Conservation (phyloP, 2,329 filamentous ascomycete genomes). For the Aspergillus ustus region DNA sequence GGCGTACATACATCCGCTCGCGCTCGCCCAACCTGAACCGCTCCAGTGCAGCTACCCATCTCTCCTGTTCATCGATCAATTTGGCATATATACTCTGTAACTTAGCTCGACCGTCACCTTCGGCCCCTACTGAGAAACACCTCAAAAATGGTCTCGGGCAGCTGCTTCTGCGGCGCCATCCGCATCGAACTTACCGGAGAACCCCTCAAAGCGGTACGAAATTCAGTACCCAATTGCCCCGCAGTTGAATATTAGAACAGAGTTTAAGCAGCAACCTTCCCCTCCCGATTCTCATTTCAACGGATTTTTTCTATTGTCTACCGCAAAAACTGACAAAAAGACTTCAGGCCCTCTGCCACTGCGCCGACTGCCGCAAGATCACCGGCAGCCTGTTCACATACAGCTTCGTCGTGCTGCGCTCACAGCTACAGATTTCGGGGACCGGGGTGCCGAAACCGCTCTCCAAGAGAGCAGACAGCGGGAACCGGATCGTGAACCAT, state of each 20-base stretch:
- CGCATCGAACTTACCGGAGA: conserved; percentile 39
- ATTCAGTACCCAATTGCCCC: too few relatives aligned
- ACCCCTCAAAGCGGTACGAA: conserved; percentile 32
- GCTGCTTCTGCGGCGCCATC: conserved; percentile 44
- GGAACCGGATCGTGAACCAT: conserved; percentile 40
- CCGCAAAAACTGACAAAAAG: neutral
- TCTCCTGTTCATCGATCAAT: too few relatives aligned
- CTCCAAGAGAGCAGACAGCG: conserved; percentile 41
- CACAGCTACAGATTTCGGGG: conserved; percentile 36
- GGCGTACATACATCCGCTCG: too few relatives aligned
- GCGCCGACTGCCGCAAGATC: conserved; percentile 46
- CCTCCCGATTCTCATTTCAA: neutral
- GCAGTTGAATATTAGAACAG: neutral
- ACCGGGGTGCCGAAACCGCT: conserved; percentile 41
- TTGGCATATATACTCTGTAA: too few relatives aligned
- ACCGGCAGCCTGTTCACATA: conserved; percentile 37
- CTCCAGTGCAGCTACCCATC: too few relatives aligned
- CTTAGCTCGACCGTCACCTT: too few relatives aligned
- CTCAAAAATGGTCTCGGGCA: conserved; percentile 34
- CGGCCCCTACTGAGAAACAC: neutral
- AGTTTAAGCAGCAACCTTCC: too few relatives aligned
- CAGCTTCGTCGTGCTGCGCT: conserved; percentile 35
- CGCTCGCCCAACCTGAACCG: too few relatives aligned
- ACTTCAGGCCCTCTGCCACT: conserved; percentile 43
- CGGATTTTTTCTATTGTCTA: neutral